Percentiles rank a stretch among this genome's conserved stretches.
phyloP scores from a whole-genome alignment of 2,329 filamentous ascomycete species.

The Ascochyta rabiei region DNA sequence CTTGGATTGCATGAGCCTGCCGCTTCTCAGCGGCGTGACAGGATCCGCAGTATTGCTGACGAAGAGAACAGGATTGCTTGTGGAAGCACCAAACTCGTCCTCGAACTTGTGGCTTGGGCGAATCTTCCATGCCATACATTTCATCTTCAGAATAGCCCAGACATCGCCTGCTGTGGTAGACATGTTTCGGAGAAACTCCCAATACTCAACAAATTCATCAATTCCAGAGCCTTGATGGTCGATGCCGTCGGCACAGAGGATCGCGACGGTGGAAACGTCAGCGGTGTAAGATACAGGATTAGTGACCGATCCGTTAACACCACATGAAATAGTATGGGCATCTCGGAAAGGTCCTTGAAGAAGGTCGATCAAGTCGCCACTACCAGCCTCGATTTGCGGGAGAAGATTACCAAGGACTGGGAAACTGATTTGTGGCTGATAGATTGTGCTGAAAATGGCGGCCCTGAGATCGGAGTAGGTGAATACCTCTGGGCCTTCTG shows the following conservation, averaged over 20 bases:
- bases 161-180: conserved; percentile 47
- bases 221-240: conserved; percentile 35
- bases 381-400: conserved; percentile 39
- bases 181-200: conserved; percentile 38
- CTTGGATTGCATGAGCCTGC: conserved; percentile 45
- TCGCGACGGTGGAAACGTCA: conserved; percentile 27
- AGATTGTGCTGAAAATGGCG: conserved; percentile 47
- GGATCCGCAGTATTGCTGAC: conserved; percentile 65
- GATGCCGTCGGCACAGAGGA: conserved; percentile 51
- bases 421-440: conserved; percentile 45
- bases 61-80: conserved; percentile 62
- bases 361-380: conserved; percentile 25
- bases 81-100: conserved; percentile 45
- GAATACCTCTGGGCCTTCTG: conserved; percentile 41
- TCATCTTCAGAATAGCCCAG: conserved; percentile 47
- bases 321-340: conserved; percentile 37
- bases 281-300: background rate
- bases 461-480: conserved; percentile 50
- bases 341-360: conserved; percentile 23
- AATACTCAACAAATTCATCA: conserved; percentile 43
- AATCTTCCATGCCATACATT: conserved; percentile 49
- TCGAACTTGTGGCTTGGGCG: conserved; percentile 44
- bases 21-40: conserved; percentile 61
- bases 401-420: conserved; percentile 44
- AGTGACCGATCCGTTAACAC: conserved; percentile 26